phyloP scores from a whole-genome alignment of 441 rosid genomes.

The Bruguiera hainesii region DNA sequence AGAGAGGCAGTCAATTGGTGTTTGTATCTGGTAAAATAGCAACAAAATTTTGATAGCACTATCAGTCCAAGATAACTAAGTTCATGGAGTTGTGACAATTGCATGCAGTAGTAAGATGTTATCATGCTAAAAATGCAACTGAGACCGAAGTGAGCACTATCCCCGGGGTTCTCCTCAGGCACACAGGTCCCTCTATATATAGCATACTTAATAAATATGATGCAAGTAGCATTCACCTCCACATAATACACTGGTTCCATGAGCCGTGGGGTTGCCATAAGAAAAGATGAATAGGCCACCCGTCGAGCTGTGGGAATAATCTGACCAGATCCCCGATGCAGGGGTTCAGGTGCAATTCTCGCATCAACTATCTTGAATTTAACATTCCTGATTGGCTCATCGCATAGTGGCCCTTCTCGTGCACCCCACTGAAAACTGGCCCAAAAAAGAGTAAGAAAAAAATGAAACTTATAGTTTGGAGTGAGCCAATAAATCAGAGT shows the following conservation, averaged over 20 bases:
- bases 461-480: not conserved
- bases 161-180: not conserved
- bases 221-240: constrained; percentile 50
- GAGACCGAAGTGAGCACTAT: constrained; percentile 3
- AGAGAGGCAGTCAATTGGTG: constrained; percentile 93
- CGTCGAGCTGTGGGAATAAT: constrained; percentile 95
- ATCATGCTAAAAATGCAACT: not conserved
- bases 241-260: constrained; percentile 99
- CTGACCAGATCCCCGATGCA: constrained; percentile 97
- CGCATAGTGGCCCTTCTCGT: constrained; percentile 97
- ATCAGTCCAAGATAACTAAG: not conserved
- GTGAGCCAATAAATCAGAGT: not conserved
- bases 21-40: constrained; percentile 72
- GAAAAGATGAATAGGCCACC: constrained; percentile 89
- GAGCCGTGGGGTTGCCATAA: constrained; percentile 95
- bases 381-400: constrained; percentile 95
- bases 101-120: not conserved
- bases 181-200: not conserved
- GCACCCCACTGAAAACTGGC: constrained; percentile 98
- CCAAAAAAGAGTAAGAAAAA: constrained; percentile 1
- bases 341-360: constrained; percentile 81
- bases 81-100: not conserved
- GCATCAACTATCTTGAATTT: constrained; percentile 97
- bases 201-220: not conserved
- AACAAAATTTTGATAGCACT: constrained; percentile 9